phyloP scores from a whole-genome alignment of 805 yeast species.

The Kurtzmaniella cleridarum region DNA sequence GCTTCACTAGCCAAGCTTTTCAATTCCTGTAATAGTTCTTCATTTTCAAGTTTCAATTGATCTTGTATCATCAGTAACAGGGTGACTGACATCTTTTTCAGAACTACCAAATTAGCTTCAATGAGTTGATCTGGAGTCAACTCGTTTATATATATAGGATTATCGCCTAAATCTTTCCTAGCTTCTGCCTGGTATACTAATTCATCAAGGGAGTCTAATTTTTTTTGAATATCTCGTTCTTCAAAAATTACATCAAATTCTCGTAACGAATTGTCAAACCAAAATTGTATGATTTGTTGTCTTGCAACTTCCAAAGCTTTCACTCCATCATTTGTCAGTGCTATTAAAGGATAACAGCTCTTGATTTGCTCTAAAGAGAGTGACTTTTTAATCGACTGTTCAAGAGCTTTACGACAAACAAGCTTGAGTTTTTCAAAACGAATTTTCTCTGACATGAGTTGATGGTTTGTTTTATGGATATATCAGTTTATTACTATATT shows the following conservation, averaged over 20 bases:
- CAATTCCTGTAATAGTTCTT: conserved; percentile 20
- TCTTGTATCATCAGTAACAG: conserved; percentile 29
- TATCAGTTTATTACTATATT: no score
- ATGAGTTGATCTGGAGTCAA: conserved; percentile 28
- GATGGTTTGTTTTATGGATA: no score
- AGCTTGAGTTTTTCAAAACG: conserved; percentile 46
- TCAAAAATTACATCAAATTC: conserved; percentile 52
- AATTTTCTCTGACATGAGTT: conserved; percentile 19
- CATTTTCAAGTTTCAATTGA: conserved; percentile 32
- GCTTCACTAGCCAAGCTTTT: conserved; percentile 15
- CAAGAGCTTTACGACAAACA: conserved; percentile 50
- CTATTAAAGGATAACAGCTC: conserved; percentile 51
- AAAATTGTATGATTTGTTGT: conserved; percentile 46
- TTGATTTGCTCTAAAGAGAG: conserved; percentile 46
- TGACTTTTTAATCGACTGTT: conserved; percentile 45
- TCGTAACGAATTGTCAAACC: conserved; percentile 42
- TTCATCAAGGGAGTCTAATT: conserved; percentile 44
- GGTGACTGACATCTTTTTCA: conserved; percentile 18
- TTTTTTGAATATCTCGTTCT: conserved; percentile 41
- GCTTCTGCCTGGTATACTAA: conserved; percentile 37
- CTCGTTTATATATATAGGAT: conserved; percentile 23
- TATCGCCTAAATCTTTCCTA: conserved; percentile 13
- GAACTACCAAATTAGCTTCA: conserved; percentile 20
- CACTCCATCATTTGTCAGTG: conserved; percentile 41
- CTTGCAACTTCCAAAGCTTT: conserved; percentile 43